Conservation (phyloP, 2,329 filamentous ascomycete species). For the Epichloe gansuensis region DNA sequence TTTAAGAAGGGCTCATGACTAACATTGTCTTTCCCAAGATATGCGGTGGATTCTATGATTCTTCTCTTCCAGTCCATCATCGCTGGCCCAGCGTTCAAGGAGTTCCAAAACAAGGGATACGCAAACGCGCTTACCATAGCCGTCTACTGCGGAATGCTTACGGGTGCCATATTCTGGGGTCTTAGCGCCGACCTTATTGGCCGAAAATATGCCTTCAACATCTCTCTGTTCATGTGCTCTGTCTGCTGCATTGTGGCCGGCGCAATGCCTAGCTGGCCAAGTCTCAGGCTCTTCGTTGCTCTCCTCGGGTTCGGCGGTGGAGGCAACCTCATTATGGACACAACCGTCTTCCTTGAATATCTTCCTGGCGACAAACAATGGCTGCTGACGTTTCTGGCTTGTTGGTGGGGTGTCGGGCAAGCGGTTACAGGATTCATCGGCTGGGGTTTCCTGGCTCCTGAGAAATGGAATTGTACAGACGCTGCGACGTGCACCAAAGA, state of each 20-base stretch:
- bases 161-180: slow-evolving; percentile 57
- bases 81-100: slow-evolving; percentile 41
- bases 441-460: slow-evolving; percentile 37
- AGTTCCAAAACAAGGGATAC: slow-evolving; percentile 46
- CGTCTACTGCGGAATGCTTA: slow-evolving; percentile 42
- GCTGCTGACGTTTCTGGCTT: slow-evolving; percentile 32
- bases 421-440: slow-evolving; percentile 32
- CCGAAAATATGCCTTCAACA: slow-evolving; percentile 56
- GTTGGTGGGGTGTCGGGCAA: slow-evolving; percentile 41
- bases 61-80: slow-evolving; percentile 50
- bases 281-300: slow-evolving; percentile 50
- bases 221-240: slow-evolving; percentile 50
- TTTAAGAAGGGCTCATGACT: background rate
- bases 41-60: slow-evolving; percentile 35
- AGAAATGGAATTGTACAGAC: slow-evolving; percentile 27
- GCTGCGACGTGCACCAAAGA: slow-evolving; percentile 32
- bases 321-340: slow-evolving; percentile 39
- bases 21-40: slow-evolving; percentile 18
- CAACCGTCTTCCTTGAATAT: slow-evolving; percentile 40
- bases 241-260: slow-evolving; percentile 49
- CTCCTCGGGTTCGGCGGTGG: slow-evolving; percentile 49
- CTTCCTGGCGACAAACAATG: slow-evolving; percentile 35
- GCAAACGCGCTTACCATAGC: slow-evolving; percentile 47
- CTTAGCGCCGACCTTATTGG: slow-evolving; percentile 56
- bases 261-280: slow-evolving; percentile 53